phyloP scores from a whole-genome alignment of 345 rosid genomes.

The Rhodomyrtus tomentosa region DNA sequence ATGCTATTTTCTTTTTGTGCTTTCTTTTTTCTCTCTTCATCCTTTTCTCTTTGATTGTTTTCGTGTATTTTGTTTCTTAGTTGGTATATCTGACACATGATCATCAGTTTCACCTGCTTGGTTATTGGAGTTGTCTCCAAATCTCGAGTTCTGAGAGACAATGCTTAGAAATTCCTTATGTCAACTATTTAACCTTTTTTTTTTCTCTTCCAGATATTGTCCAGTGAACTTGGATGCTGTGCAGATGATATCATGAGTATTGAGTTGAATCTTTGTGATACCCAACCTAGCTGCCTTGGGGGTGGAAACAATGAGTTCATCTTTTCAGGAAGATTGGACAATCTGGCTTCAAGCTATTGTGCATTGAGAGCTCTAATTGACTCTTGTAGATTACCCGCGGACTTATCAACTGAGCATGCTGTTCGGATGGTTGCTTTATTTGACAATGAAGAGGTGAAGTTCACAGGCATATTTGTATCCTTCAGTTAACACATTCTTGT shows the following conservation, averaged over 20 bases:
- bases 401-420: constrained; percentile 52
- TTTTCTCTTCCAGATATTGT: constrained; percentile 41
- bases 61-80: background rate
- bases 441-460: constrained; percentile 89
- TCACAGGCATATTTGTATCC: background rate
- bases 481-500: background rate
- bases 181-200: background rate
- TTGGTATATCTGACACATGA: background rate
- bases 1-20: background rate
- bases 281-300: constrained; percentile 96
- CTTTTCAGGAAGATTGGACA: constrained; percentile 91
- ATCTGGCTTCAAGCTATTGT: constrained; percentile 89
- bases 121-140: background rate
- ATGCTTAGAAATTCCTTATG: background rate
- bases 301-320: constrained; percentile 87
- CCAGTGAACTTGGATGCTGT: constrained; percentile 55
- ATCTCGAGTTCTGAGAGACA: background rate
- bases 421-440: constrained; percentile 84
- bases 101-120: background rate
- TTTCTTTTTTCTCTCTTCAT: background rate
- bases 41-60: background rate
- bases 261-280: constrained; percentile 90
- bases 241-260: constrained; percentile 59
- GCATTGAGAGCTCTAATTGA: constrained; percentile 85
- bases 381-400: constrained; percentile 40